phyloP scores from a whole-genome alignment of 441 rosid species.

The Lagerstroemia fauriei region DNA sequence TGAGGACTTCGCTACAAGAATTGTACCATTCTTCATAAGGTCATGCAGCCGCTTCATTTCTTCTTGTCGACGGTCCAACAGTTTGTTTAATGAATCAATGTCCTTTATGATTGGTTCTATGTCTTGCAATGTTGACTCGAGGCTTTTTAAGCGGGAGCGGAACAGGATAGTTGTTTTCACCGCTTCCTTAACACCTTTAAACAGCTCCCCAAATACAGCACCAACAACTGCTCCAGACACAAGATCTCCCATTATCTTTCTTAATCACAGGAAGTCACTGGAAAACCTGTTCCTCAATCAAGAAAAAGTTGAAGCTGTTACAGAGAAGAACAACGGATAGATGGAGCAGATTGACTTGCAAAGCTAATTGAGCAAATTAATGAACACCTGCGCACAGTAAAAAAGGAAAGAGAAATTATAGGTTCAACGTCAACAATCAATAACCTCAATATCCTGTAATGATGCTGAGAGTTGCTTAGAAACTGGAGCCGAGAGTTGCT shows the following conservation, averaged over 20 bases:
- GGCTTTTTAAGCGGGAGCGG: not conserved
- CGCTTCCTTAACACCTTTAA: not conserved
- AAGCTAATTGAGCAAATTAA: not conserved
- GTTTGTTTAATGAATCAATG: not conserved
- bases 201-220: conserved; percentile 1
- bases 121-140: not conserved
- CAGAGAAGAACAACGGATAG: not conserved
- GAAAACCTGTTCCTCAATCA: not conserved
- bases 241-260: not conserved
- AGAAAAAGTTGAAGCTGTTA: not conserved
- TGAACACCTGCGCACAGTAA: not conserved
- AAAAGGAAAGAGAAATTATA: not conserved
- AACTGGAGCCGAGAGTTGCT: too few species aligned
- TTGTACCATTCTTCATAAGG: not conserved
- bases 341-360: not conserved
- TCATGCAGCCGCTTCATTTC: not conserved
- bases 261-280: not conserved
- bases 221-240: conserved; percentile 7
- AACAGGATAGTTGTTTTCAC: conserved; percentile 4
- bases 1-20: not conserved
- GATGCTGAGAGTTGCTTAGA: not conserved
- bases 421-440: not conserved
- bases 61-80: not conserved
- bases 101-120: not conserved
- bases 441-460: not conserved